phyloP scores from a whole-genome alignment of 768 basidiomycete genomes.

The Mrakia hoshinonis region DNA sequence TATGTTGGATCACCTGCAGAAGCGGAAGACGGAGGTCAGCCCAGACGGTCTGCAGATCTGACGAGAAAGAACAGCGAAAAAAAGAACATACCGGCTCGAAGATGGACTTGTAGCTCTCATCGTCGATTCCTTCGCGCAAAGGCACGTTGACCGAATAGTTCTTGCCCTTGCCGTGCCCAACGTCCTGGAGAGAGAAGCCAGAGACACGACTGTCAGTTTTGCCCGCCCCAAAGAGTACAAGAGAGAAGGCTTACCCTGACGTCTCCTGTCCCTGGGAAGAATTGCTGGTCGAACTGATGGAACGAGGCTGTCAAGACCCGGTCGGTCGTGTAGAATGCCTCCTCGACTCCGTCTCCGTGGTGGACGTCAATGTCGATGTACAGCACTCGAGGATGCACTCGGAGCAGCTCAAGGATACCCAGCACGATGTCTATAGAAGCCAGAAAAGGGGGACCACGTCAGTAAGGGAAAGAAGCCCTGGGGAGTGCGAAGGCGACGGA shows the following conservation, averaged over 20 bases:
- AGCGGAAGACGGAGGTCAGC: background rate
- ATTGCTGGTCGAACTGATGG: slow-evolving; percentile 86
- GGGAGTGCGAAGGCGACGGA: background rate
- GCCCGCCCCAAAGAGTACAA: background rate
- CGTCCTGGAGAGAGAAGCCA: slow-evolving; percentile 49
- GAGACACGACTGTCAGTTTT: background rate
- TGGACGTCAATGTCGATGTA: slow-evolving; percentile 99
- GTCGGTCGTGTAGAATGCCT: slow-evolving; percentile 95
- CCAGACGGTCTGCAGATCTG: too few species aligned
- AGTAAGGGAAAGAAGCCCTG: too few species aligned
- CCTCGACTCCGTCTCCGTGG: slow-evolving; percentile 97
- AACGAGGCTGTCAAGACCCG: slow-evolving; percentile 95
- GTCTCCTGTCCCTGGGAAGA: slow-evolving; percentile 80
- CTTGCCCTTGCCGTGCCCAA: slow-evolving; percentile 70
- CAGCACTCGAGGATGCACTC: slow-evolving; percentile 61
- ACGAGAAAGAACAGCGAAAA: background rate
- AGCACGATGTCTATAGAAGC: slow-evolving; percentile 73
- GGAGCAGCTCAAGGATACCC: slow-evolving; percentile 78
- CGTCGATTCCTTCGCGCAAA: slow-evolving; percentile 84
- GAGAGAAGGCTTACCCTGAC: slow-evolving; percentile 42
- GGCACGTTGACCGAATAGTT: slow-evolving; percentile 90
- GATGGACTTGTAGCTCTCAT: slow-evolving; percentile 72
- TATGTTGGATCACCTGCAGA: slow-evolving; percentile 66
- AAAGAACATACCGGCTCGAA: slow-evolving; percentile 64
- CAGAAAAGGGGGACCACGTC: too few species aligned